Evolutionary conservation across 1,139 yeast species (phyloP).

Genomic region (Magnusiomyces clavatus): DNA sequence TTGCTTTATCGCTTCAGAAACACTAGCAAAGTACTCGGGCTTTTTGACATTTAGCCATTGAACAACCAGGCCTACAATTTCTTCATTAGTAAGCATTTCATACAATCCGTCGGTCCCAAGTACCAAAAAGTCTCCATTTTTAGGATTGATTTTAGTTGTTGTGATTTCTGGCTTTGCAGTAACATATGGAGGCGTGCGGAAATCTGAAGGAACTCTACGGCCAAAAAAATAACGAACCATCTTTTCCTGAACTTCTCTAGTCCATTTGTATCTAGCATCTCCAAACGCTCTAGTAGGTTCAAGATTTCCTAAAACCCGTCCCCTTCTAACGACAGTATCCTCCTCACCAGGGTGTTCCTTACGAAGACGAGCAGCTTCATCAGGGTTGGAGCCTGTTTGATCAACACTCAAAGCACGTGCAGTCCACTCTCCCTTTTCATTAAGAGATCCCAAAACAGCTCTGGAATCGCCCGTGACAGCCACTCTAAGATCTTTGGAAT

Average conservation of each 20-base stretch:
- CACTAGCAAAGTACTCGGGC: conserved; percentile 38
- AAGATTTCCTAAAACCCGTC: conserved; percentile 86
- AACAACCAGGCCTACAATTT: conserved; percentile 84
- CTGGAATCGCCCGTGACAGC: conserved; percentile 97
- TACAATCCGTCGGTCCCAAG: conserved; percentile 93
- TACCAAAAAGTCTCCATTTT: conserved; percentile 75
- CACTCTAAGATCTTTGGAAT: conserved; percentile 62
- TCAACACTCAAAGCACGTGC: conserved; percentile 82
- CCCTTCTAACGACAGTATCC: conserved; percentile 64
- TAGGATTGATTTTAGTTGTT: conserved; percentile 65
- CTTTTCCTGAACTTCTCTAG: conserved; percentile 67
- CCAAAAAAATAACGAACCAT: conserved; percentile 78
- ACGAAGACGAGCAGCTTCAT: conserved; percentile 77
- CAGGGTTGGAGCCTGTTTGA: conserved; percentile 88
- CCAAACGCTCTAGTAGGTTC: conserved; percentile 98
- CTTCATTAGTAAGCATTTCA: conserved; percentile 87
- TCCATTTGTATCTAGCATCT: conserved; percentile 85
- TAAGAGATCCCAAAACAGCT: conserved; percentile 74
- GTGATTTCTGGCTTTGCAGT: conserved; percentile 95
- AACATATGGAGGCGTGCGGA: conserved; percentile 90
- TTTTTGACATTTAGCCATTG: conserved; percentile 85
- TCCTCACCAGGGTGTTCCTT: conserved; percentile 91
- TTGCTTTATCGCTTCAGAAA: conserved; percentile 12
- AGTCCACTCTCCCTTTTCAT: conserved; percentile 62
- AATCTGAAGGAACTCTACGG: conserved; percentile 66